Conservation (phyloP, 306 rosid genomes). For the Phaseolus lunatus region DNA sequence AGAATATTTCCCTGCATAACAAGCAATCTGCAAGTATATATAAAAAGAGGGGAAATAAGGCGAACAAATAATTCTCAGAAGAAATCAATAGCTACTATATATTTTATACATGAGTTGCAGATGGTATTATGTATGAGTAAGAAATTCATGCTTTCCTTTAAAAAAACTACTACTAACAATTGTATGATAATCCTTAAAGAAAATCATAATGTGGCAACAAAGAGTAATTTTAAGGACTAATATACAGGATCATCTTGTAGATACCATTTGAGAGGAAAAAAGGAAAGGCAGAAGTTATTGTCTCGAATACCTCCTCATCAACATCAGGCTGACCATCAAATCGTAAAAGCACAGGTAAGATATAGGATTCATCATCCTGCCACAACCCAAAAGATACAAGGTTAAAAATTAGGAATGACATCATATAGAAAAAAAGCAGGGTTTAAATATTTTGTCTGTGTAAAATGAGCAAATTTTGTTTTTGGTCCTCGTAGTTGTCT, state of each 20-base stretch:
- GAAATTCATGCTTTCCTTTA: not conserved
- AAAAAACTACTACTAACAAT: conserved; percentile 26
- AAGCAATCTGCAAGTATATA: conserved; percentile 47
- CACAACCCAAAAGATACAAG: conserved; percentile 52
- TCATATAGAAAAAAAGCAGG: not conserved
- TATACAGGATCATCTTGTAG: conserved; percentile 13
- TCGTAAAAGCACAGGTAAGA: conserved; percentile 90
- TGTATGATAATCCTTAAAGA: conserved; percentile 35
- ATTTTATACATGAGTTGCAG: not conserved
- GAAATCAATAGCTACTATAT: conserved; percentile 1
- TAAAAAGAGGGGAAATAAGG: conserved; percentile 12
- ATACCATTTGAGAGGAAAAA: conserved; percentile 28
- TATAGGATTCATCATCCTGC: conserved; percentile 94
- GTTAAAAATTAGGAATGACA: conserved; percentile 37
- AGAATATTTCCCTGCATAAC: conserved; percentile 93
- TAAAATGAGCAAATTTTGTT: not conserved
- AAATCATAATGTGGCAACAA: conserved; percentile 34
- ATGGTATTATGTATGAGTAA: conserved; percentile 9
- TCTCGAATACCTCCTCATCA: conserved; percentile 87
- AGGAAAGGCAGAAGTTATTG: conserved; percentile 26
- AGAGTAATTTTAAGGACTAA: conserved; percentile 26
- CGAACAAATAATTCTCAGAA: not conserved
- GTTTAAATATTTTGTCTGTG: not conserved
- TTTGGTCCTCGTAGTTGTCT: not conserved
- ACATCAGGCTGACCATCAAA: conserved; percentile 95